These are phyloP conservation scores for Narthecium ossifragum DNA, from an alignment of 106 monocot species.

Conservation along the genomic window DNA sequence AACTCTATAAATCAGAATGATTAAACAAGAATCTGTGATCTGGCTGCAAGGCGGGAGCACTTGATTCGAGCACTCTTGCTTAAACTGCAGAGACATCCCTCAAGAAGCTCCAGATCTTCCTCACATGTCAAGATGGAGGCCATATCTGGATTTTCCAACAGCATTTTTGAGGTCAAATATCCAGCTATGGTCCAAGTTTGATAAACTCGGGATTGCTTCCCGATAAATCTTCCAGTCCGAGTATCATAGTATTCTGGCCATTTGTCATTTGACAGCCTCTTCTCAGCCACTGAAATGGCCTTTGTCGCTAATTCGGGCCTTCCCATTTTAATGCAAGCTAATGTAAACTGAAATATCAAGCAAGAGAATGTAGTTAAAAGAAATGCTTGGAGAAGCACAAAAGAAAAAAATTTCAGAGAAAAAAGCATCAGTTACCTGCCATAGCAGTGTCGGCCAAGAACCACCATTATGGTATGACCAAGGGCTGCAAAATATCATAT, in stretches of 20 bases:
- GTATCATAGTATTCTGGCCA: constrained; percentile 96
- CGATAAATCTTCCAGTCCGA: constrained; percentile 63
- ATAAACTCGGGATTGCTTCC: constrained; percentile 70
- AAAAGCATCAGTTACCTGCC: constrained; percentile 58
- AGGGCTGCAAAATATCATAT: constrained; percentile 45
- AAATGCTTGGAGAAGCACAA: neutral
- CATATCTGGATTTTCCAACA: constrained; percentile 74
- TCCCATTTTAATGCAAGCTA: constrained; percentile 71
- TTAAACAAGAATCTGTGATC: constrained; percentile 29
- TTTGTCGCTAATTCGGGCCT: constrained; percentile 44
- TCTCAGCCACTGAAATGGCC: constrained; percentile 46
- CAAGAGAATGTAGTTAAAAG: constrained; percentile 8
- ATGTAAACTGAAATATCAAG: constrained; percentile 45
- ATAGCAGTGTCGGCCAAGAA: constrained; percentile 91
- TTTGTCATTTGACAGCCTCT: constrained; percentile 53
- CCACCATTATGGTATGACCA: constrained; percentile 98
- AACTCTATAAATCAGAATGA: too few species aligned
- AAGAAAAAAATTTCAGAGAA: neutral
- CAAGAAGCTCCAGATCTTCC: constrained; percentile 85
- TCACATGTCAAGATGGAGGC: constrained; percentile 78
- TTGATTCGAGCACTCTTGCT: constrained; percentile 38
- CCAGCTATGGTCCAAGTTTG: constrained; percentile 96
- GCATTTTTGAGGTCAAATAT: constrained; percentile 72
- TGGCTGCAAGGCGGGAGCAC: constrained; percentile 69
- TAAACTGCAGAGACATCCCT: constrained; percentile 82